Percentiles rank a stretch among this genome's conserved stretches.
Evolutionary conservation across 768 basidiomycete species (phyloP).

Genomic region (Tylopilus plumbeoviolaceoides): DNA sequence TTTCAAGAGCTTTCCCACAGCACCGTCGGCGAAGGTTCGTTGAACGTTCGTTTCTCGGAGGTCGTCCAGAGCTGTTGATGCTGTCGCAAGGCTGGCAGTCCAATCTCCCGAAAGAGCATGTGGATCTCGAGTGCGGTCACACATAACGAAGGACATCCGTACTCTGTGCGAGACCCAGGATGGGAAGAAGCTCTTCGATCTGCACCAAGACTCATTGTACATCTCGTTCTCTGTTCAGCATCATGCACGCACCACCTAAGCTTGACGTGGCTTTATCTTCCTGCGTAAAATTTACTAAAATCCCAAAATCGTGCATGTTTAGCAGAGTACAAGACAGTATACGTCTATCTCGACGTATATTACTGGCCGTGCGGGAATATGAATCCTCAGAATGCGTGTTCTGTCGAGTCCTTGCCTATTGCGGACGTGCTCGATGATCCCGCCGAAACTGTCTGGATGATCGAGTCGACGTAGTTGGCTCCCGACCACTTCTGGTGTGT

Average conservation of each 20-base stretch:
- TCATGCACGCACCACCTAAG: neutral
- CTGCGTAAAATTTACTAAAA: neutral
- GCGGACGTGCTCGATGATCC: slow-evolving; percentile 87
- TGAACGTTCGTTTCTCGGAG: neutral
- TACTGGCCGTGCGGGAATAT: neutral
- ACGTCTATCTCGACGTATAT: slow-evolving; percentile 4
- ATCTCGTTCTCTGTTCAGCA: slow-evolving; percentile 5
- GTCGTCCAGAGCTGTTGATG: neutral
- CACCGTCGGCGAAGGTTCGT: slow-evolving; percentile 6
- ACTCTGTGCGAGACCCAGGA: neutral
- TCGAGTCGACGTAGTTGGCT: slow-evolving; percentile 86
- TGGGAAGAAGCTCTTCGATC: slow-evolving; percentile 2
- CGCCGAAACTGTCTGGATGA: slow-evolving; percentile 77
- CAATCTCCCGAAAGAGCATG: neutral
- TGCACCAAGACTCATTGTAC: slow-evolving; percentile 11
- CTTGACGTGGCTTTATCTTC: slow-evolving; percentile 9
- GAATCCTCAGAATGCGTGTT: slow-evolving; percentile 73
- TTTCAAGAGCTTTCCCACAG: slow-evolving; percentile 3
- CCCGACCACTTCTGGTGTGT: slow-evolving; percentile 98
- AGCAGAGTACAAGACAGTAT: neutral
- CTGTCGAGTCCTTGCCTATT: slow-evolving; percentile 84
- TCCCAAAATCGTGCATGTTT: neutral
- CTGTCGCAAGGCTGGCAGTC: neutral
- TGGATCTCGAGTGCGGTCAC: slow-evolving; percentile 6
- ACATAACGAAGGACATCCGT: neutral